phyloP scores from a whole-genome alignment of 805 yeast genomes.

The Metschnikowia chrysomelidarum region DNA sequence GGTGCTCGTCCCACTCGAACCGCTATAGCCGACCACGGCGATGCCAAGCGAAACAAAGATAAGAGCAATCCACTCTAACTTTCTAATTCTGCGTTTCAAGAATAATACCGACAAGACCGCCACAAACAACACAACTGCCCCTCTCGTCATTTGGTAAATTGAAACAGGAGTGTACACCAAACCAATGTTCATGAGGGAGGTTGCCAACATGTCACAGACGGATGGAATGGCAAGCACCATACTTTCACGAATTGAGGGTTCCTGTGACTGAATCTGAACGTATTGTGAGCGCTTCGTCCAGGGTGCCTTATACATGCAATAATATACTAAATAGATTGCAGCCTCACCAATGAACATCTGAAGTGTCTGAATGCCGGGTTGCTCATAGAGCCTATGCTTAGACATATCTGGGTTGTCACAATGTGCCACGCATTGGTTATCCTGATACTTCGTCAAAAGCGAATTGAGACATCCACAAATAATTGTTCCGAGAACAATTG shows the following conservation, averaged over 20 bases:
- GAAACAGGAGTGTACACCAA: slow-evolving; percentile 73
- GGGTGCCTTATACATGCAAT: slow-evolving; percentile 24
- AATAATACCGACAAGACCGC: slow-evolving; percentile 68
- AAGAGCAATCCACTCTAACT: slow-evolving; percentile 67
- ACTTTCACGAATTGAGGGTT: slow-evolving; percentile 10
- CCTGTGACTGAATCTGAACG: slow-evolving; percentile 7
- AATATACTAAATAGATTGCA: slow-evolving; percentile 44
- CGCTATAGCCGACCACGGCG: slow-evolving; percentile 70
- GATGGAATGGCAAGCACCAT: slow-evolving; percentile 55
- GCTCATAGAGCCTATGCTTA: slow-evolving; percentile 56
- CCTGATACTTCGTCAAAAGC: slow-evolving; percentile 71
- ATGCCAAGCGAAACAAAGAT: slow-evolving; percentile 67
- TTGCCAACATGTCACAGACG: slow-evolving; percentile 66
- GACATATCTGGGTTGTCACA: slow-evolving; percentile 47
- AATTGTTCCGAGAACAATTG: slow-evolving; percentile 49
- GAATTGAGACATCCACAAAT: slow-evolving; percentile 73
- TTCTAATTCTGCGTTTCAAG: slow-evolving; percentile 52
- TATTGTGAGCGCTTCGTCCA: slow-evolving; percentile 14
- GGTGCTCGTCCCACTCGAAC: slow-evolving; percentile 35
- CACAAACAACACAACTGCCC: slow-evolving; percentile 72
- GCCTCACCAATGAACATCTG: slow-evolving; percentile 82
- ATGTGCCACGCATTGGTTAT: slow-evolving; percentile 63
- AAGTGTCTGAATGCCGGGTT: slow-evolving; percentile 74
- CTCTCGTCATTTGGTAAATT: slow-evolving; percentile 83
- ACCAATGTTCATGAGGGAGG: slow-evolving; percentile 77